Base-by-base conservation (phyloP, 2,329 filamentous ascomycete species). In the Macrophomina tecta region DNA sequence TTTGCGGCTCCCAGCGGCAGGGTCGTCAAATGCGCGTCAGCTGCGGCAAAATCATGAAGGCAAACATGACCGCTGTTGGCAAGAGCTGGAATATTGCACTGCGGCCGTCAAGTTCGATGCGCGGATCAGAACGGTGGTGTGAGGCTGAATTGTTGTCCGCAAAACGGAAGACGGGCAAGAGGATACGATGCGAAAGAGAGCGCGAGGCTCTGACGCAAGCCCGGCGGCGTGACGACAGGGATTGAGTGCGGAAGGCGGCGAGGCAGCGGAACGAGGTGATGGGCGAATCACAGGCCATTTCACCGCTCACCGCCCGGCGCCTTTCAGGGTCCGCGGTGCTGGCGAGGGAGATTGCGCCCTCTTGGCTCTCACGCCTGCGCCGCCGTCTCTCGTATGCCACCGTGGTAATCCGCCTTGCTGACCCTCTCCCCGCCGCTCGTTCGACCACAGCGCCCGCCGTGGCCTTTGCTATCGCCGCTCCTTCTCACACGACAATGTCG, bases 331-430 rank as follows among this genome's bases (percentile, higher is more conserved):
- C 58, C 34, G 55, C 36, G 9, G 53, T 12, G 48, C 8, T 7
- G 51, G 32, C 14, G 34, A 23, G 45, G 42, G 58, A 61, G 58
- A 61, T 61, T 61, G 14, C 58, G 40, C 23, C 23, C 23, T 11
- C 45, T 48, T 61, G 42, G 56, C 40, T 46, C 28, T n/a, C 30
- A 11, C 23, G 23, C 36, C 53, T 3, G 9, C 53, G 38, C 55
- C 23, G 38, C 55, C n/a, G 34, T 34, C 6, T 40, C 58, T 61
- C 58, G 58, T 61, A 61, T 61, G 58, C 58, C 58, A 61, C 58
- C 58, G 58, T 61, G 32, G 58, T 61, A 61, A 12, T 11, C 16
- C 14, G 30, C 58, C 7, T n/a, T 23, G 42, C 58, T 61, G 42
- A 23, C 40, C 5, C 40, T 32, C 28, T 16, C 8, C 18, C 51